Evolutionary conservation across 208 protist genomes (phyloP).

Genomic region (Hexamita inflata): DNA sequence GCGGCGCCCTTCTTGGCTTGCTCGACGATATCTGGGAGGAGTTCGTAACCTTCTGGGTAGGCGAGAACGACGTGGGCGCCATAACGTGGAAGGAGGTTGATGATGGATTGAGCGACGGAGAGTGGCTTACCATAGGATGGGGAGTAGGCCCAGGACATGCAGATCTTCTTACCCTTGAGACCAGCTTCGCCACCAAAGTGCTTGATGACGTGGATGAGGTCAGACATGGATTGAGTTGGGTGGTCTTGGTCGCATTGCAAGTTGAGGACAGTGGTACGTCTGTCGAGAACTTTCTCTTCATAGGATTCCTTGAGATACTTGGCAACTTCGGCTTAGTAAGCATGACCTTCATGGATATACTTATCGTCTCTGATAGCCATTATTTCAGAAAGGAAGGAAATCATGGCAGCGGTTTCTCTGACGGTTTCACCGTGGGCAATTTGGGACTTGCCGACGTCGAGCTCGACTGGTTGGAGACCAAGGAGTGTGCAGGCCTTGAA

Average conservation of each 20-base stretch:
- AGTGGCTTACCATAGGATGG: conserved; percentile 40
- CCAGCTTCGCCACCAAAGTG: conserved; percentile 37
- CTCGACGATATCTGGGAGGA: conserved; percentile 37
- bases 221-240: conserved; percentile 37
- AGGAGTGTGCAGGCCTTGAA: conserved; percentile 25
- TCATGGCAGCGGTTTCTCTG: conserved; percentile 41
- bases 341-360: conserved; percentile 35
- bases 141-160: conserved; percentile 43
- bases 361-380: conserved; percentile 42
- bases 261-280: conserved; percentile 34
- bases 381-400: conserved; percentile 40
- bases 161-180: conserved; percentile 41
- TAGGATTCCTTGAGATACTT: conserved; percentile 27
- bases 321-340: conserved; percentile 34
- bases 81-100: conserved; percentile 34
- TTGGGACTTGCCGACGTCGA: conserved; percentile 38
- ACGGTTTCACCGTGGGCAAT: conserved; percentile 42
- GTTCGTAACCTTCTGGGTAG: conserved; percentile 40
- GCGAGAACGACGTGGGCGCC: conserved; percentile 35
- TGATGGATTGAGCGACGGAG: conserved; percentile 41
- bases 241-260: conserved; percentile 44
- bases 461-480: conserved; percentile 23
- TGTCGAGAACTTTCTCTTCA: conserved; percentile 29
- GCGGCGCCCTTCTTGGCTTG: conserved; percentile 24
- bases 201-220: conserved; percentile 36